Evolutionary conservation across 257 asterid genomes (phyloP), one percentile per base, ranked within the genome.

Genomic region (Solanum acaule): DNA sequence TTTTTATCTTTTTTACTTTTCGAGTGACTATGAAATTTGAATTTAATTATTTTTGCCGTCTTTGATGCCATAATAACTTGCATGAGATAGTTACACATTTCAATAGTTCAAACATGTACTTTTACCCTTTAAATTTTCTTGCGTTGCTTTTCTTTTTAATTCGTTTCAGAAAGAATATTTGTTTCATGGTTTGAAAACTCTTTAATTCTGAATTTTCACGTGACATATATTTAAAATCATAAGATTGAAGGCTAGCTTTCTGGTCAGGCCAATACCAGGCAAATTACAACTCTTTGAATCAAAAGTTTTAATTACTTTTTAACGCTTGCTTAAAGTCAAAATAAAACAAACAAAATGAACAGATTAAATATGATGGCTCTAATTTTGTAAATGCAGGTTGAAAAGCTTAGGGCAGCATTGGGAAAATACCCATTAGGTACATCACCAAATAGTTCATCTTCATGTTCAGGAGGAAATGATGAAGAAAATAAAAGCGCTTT

Each of bases 401-500:
- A 93, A 87, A 94, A 92, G 89, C 97, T 97, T 2, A 92, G 90
- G 86, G 90, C 91, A 46, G 86, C 91, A 34, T 44, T 93, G 31
- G 94, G 90, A 23, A 93, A 90, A 88, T 82, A 83, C 93, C 89
- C 92, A 16, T 56, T 85, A 2, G 94, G 95, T 38, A 37, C 96
- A 86, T 92, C 96, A 5, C 93, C 94, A 11, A 92, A 79, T 70
- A 90, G 90, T 86, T 91, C 98, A 3, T 90, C 96, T 12, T 90
- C 96, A n/a, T 87, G 89, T 87, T 79, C 95, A n/a, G 90, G 93
- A 1, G 94, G 89, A 61, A 89, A 89, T 34, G 96, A 93, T 42
- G 93, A 83, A 76, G 98, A 92, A 85, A 93, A 90, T 86, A 88
- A 59, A 42, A 92, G 93, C 89, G 87, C 95, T 14, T 85, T 93